Evolutionary conservation across 2,329 filamentous ascomycete species (phyloP), one percentile per base, ranked within the genome.

Genomic region (Cladophialophora chaetospira): DNA sequence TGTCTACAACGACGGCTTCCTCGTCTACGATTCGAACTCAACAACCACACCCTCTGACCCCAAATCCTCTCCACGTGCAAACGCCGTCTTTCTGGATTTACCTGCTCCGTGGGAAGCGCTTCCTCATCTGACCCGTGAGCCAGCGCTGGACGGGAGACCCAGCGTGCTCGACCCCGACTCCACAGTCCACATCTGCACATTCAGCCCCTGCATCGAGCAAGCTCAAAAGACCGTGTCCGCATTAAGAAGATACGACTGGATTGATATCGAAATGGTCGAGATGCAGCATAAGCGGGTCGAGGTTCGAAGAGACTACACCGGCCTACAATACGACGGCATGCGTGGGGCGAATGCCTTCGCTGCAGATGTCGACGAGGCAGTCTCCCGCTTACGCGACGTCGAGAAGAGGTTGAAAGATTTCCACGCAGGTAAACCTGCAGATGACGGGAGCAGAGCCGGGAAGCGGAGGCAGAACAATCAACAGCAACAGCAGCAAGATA

Each of bases 171-270:
- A 94, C 64, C 85, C 89, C 0, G 79, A 81, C n/a, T 81, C 83
- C 38, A 82, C 88, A 4, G 84, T 87, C 1, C 82, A 94, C 68
- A 82, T 99, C 53, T 99, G 94, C 77, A 95, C 91, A 0, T 99
- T 99, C 75, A 95, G 89, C 1, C 94, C 94, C 0, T 99, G 94
- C 73, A 95, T 99, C 63, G 94, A 99, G 74, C 94, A 99, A 76
- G 93, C 95, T 19, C 91, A 88, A 51, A 84, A 86, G 54, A 97
- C 94, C 0, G 86, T 96, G 52, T 87, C 89, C 9, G 83, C 84
- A 10, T 81, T 99, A 72, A 87, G 93, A 52, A 82, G 85, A 33
- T 77, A 91, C 5, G 91, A 90, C 51, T 99, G 94, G 94, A 82
- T 91, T 8, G 88, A 93, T 56, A 95, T 97, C 63, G 86, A 89